Base-by-base conservation (phyloP, 805 yeast genomes). In the Zygosaccharomyces pseudorouxii region DNA sequence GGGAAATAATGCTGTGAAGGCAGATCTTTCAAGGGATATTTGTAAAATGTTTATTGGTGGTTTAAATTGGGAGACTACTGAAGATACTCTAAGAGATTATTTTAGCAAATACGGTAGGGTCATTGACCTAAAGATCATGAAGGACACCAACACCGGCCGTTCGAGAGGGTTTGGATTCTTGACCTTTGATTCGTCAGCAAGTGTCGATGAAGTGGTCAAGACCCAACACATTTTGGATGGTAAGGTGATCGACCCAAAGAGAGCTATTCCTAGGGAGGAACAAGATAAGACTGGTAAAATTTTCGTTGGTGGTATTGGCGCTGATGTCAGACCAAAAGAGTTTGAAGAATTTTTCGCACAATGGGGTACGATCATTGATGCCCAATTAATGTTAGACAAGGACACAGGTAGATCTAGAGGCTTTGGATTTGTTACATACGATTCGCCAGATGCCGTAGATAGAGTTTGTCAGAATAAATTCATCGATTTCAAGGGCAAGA, bases 41-140 rank as follows among this genome's bases (percentile, higher is more conserved):
- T 95, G 95, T 47, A 89, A 89, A 65, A 86, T 89, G 95, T 89
- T 89, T 62, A 80, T 89, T 67, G 99, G 99, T 54, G 99, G 99
- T 44, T 80, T 92, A 59, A 93, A 92, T 63, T 92, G 98, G 98
- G 97, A 92, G 64, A 92, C 99, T 12, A 83, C 90, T 11, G 98
- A 92, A 63, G 95, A 89, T 54, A 80, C 85, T 29, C 72, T 92
- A 69, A 81, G 77, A 56, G 83, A 81, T 47, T 92, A 92, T 66
- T 92, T 92, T 65, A 73, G 84, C 42, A 84, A 90, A 67, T 92
- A 79, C 65, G 99, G 99, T 58, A 92, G 85, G 55, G 90, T 92
- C 47, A 65, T 80, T 37, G 97, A 90, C 56, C 80, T 86, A 60
- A 87, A 92, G 35, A 92, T 92, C 53, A 92, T 93, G 98, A 84